Conservation (phyloP, 345 rosid genomes). For the Corchorus olitorius region DNA sequence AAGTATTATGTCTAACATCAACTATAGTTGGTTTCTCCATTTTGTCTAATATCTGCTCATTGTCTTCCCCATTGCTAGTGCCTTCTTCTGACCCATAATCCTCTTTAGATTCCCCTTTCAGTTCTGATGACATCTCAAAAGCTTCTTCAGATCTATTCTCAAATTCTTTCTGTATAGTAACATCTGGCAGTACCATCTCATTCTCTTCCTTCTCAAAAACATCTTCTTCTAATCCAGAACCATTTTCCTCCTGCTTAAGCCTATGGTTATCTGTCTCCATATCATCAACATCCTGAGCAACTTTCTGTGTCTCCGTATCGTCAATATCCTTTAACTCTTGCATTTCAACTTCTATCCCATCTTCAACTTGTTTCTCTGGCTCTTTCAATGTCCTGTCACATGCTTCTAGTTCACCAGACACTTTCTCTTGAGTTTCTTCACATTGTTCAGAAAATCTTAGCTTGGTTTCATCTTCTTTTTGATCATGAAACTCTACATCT, state of each 20-base stretch:
- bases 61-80: slow-evolving; percentile 17
- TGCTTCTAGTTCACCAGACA: slow-evolving; percentile 26
- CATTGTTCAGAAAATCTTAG: slow-evolving; percentile 25
- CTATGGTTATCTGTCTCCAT: slow-evolving; percentile 24
- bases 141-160: slow-evolving; percentile 28
- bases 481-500: slow-evolving; percentile 30
- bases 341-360: slow-evolving; percentile 23
- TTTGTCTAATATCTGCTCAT: slow-evolving; percentile 4
- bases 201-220: slow-evolving; percentile 26
- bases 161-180: slow-evolving; percentile 23
- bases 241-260: slow-evolving; percentile 30
- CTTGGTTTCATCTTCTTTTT: slow-evolving; percentile 39
- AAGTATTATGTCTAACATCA: neutral
- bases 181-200: slow-evolving; percentile 25
- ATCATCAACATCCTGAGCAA: slow-evolving; percentile 18
- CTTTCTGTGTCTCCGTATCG: slow-evolving; percentile 18
- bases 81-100: slow-evolving; percentile 24
- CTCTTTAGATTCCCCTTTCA: slow-evolving; percentile 24
- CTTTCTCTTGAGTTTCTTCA: slow-evolving; percentile 26
- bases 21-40: slow-evolving; percentile 9
- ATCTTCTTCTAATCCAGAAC: slow-evolving; percentile 27
- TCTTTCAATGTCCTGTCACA: slow-evolving; percentile 36
- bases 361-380: slow-evolving; percentile 38
- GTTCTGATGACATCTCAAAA: slow-evolving; percentile 27
- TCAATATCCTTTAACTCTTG: slow-evolving; percentile 28